A percentile compares a stretch with the other conserved stretches of the same genome.
Evolutionary conservation across 352 stramenopile genomes (phyloP).

Genomic region (Phytophthora litchii): DNA sequence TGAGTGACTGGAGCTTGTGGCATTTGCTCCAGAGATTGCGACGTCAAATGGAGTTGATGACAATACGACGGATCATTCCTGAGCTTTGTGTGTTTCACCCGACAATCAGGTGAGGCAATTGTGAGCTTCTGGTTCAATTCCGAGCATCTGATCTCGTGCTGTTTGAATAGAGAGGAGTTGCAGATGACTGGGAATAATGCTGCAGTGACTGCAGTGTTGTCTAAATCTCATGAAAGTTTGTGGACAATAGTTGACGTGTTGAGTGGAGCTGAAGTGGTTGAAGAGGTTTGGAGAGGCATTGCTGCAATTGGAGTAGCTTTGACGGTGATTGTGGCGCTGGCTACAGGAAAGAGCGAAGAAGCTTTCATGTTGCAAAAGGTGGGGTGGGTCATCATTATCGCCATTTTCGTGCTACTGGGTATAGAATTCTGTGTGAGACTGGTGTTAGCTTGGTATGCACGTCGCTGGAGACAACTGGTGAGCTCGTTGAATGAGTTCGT

Average conservation of each 20-base stretch:
- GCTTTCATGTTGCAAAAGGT: constrained; percentile 5
- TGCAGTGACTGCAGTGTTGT: not conserved
- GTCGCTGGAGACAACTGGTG: constrained; percentile 12
- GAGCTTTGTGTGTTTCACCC: constrained; percentile 22
- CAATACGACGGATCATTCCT: constrained; percentile 7
- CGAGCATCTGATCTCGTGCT: not conserved
- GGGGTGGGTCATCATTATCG: constrained; percentile 1
- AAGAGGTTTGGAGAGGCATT: not conserved
- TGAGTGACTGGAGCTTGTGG: not conserved
- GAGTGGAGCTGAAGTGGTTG: not conserved
- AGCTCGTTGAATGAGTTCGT: constrained; percentile 12
- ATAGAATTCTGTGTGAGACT: constrained; percentile 22
- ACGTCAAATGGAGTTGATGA: constrained; percentile 7
- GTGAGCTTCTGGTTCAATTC: not conserved
- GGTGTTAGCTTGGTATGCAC: constrained; percentile 24
- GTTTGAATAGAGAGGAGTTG: constrained; percentile 29
- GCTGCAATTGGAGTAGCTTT: not conserved
- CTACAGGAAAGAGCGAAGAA: not conserved
- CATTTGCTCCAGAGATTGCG: constrained; percentile 1
- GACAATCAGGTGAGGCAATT: constrained; percentile 32
- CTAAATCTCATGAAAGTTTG: not conserved
- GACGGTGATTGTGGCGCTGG: not conserved
- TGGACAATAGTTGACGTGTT: constrained; percentile 15
- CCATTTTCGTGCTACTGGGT: constrained; percentile 4
- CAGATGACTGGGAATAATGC: constrained; percentile 1